phyloP scores from a whole-genome alignment of 331 rosid genomes.

The Rhamnella rubrinervis region DNA sequence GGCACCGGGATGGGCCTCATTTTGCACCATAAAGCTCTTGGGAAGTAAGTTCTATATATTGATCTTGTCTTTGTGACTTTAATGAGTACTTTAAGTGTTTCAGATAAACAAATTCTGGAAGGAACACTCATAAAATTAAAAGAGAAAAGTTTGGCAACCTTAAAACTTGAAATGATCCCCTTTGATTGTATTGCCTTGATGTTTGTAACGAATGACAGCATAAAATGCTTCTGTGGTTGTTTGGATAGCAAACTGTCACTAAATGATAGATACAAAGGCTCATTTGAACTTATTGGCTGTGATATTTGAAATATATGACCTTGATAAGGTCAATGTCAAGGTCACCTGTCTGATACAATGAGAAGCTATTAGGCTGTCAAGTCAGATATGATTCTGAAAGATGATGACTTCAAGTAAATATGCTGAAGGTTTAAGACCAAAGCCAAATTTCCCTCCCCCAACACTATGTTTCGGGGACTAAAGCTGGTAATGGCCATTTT shows the following conservation, averaged over 20 bases:
- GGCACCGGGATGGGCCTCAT: conserved; percentile 88
- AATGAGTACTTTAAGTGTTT: neutral
- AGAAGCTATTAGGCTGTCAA: neutral
- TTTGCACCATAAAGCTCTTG: conserved; percentile 93
- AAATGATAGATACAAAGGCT: neutral
- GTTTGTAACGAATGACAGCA: neutral
- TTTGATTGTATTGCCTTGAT: neutral
- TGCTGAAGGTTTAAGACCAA: neutral
- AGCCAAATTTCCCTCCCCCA: too few relatives aligned
- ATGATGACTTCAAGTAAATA: neutral
- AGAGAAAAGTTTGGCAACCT: neutral
- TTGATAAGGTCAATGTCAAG: neutral
- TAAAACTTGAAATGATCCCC: neutral
- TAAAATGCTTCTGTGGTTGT: neutral
- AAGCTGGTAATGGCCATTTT: too few relatives aligned
- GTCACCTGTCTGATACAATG: neutral
- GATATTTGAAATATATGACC: neutral
- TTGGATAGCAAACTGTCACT: neutral
- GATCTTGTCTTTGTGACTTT: neutral
- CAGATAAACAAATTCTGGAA: neutral
- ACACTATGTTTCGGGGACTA: neutral
- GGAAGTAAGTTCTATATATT: conserved; percentile 59
- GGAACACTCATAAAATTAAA: neutral
- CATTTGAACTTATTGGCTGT: neutral
- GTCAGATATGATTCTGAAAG: neutral